Evolutionary conservation across 495 filamentous ascomycete genomes (phyloP), one percentile per base, ranked within the genome.

Genomic region (Beverwykella pulmonaria): DNA sequence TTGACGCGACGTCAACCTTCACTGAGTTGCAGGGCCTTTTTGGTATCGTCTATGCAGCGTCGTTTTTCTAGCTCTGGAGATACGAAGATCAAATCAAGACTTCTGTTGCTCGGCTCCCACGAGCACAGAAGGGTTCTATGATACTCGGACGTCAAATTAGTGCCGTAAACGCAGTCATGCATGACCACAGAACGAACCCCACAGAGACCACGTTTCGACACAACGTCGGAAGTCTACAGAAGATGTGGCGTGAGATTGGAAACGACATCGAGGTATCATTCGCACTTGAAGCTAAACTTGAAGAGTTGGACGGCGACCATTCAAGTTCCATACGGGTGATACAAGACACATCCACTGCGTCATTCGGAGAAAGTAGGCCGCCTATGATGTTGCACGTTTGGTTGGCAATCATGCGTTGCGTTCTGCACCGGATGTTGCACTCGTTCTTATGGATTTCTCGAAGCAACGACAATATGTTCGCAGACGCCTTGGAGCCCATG

Each of bases 51-150:
- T 81, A 86, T 63, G 77, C 81, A 0, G 75, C 76, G 0, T 80
- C 79, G 0, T 85, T 90, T 65, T 82, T 90, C 47, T 86, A 89
- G 58, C 76, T 89, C 7, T 90, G 87, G 59, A 66, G 63, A n/a
- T 84, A 76, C 67, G 78, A 82, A 0, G 73, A 82, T 7, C 87
- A 89, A 65, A 71, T 84, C 9, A 41, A 67, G 0, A 69, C 83
- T 9, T 81, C 76, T 5, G 67, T 88, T 3, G 71, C 82, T 0
- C 66, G 59, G 25, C 73, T 89, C 8, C 72, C 87, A 14, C 74
- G 74, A 26, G 75, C 75, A 1, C 61, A 73, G 44, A 72, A 74
- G 8, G 82, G 82, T 1, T 79, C 77, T 9, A 67, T 83, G 46
- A 66, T 86, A 0, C 61, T 86, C 5, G 85, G 83, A 0, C 73